Percentiles rank a stretch among this genome's conserved stretches.
Conservation (phyloP, 2,329 filamentous ascomycete genomes). For the Colletotrichum destructivum region DNA sequence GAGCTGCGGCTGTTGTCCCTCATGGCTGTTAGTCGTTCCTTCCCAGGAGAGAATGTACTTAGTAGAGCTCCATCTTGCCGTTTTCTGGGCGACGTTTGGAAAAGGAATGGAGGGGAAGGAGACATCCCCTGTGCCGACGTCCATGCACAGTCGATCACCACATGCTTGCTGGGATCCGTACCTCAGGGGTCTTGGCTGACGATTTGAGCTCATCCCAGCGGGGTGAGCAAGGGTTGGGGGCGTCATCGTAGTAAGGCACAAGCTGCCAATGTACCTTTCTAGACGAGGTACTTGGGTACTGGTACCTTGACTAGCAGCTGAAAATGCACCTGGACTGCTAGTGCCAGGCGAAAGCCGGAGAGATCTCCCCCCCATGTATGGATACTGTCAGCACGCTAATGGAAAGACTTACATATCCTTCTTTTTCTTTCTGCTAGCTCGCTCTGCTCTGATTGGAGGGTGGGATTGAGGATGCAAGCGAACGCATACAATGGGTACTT, state of each 20-base stretch:
- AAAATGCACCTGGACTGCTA: background rate
- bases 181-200: slow-evolving; percentile 33
- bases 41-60: background rate
- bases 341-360: slow-evolving; percentile 29
- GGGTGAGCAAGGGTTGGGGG: background rate
- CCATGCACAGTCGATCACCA: slow-evolving; percentile 41
- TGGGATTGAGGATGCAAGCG: background rate
- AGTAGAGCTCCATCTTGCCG: slow-evolving; percentile 10
- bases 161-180: slow-evolving; percentile 36
- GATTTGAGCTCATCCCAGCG: background rate
- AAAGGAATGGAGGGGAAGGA: slow-evolving; percentile 5
- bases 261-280: background rate
- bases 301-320: background rate
- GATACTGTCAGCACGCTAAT: slow-evolving; percentile 5
- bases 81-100: slow-evolving; percentile 24
- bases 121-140: slow-evolving; percentile 18
- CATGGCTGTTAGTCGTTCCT: background rate
- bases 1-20: background rate
- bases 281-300: background rate
- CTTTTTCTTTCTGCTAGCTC: background rate
- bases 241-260: background rate
- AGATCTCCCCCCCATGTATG: background rate
- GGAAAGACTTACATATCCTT: background rate
- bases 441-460: slow-evolving; percentile 10
- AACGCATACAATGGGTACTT: background rate